Percentiles rank a stretch among this genome's conserved stretches.
Conservation (phyloP, 2,329 filamentous ascomycete genomes). For the Parafenestella ontariensis region DNA sequence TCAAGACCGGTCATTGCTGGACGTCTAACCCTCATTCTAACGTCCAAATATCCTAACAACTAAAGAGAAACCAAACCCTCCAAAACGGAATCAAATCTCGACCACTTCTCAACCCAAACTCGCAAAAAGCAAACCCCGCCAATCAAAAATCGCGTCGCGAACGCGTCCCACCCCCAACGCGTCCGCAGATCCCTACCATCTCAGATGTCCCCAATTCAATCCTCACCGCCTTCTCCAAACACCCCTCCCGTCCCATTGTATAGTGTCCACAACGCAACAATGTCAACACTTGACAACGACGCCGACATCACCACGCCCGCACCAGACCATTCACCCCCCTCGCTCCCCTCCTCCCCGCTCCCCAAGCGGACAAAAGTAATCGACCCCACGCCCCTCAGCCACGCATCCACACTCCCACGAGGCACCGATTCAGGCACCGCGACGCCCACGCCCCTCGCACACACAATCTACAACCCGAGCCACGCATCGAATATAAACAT, state of each 20-base stretch:
- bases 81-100: too few species aligned
- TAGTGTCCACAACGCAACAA: constrained; percentile 21
- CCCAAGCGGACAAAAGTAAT: constrained; percentile 80
- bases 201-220: neutral
- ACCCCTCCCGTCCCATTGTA: constrained; percentile 6
- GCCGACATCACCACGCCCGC: constrained; percentile 32
- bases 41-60: too few species aligned
- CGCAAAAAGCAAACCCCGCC: too few species aligned
- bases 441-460: constrained; percentile 44
- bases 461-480: constrained; percentile 17
- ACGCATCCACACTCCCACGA: constrained; percentile 34
- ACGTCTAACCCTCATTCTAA: too few species aligned
- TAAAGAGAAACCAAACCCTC: too few species aligned
- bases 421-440: constrained; percentile 43
- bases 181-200: constrained; percentile 2
- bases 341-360: constrained; percentile 74
- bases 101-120: too few species aligned
- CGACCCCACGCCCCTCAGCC: constrained; percentile 46
- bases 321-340: constrained; percentile 54
- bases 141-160: constrained; percentile 19
- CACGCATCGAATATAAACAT: constrained; percentile 17
- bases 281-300: too few species aligned
- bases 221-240: constrained; percentile 18
- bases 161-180: constrained; percentile 6
- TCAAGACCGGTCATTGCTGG: too few species aligned